Conservation (phyloP, 768 basidiomycete genomes). For the Lactarius akahatsu region DNA sequence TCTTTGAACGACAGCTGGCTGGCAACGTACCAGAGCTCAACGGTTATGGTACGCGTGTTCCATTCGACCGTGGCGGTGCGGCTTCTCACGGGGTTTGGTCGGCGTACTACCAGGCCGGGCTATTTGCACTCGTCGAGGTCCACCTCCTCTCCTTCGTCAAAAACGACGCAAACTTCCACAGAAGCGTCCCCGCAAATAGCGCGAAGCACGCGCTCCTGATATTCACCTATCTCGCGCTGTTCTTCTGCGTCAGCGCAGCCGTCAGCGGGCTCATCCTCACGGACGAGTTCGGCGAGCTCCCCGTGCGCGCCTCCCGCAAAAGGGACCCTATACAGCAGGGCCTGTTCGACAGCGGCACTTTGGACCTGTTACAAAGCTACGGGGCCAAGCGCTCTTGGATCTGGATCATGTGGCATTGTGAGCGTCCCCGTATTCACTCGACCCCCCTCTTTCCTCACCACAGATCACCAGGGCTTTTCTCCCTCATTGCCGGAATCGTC, state of each 20-base stretch:
- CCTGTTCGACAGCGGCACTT: conserved; percentile 19
- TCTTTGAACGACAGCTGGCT: conserved; percentile 27
- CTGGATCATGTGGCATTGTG: conserved; percentile 21
- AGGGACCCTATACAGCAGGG: conserved; percentile 22
- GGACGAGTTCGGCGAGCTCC: conserved; percentile 26
- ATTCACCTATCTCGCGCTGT: conserved; percentile 28
- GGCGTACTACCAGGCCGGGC: conserved; percentile 12
- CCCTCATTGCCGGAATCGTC: conserved; percentile 11
- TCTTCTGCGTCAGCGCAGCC: conserved; percentile 26
- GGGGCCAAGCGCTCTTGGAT: conserved; percentile 23
- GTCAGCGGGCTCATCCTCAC: conserved; percentile 27
- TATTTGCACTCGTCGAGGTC: conserved; percentile 22
- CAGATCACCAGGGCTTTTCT: conserved; percentile 17
- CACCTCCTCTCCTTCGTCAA: conserved; percentile 25
- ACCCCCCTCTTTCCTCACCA: background rate
- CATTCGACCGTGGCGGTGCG: background rate
- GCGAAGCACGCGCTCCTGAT: conserved; percentile 19
- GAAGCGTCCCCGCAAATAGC: background rate
- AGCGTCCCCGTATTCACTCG: background rate
- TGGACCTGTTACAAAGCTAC: conserved; percentile 20
- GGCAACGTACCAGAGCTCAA: conserved; percentile 25
- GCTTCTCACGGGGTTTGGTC: background rate
- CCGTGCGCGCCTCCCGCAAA: conserved; percentile 23
- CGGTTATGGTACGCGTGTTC: conserved; percentile 14
- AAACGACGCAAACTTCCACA: background rate